Evolutionary conservation across 305 asterid genomes (phyloP).

Genomic region (Solanum hybrid): DNA sequence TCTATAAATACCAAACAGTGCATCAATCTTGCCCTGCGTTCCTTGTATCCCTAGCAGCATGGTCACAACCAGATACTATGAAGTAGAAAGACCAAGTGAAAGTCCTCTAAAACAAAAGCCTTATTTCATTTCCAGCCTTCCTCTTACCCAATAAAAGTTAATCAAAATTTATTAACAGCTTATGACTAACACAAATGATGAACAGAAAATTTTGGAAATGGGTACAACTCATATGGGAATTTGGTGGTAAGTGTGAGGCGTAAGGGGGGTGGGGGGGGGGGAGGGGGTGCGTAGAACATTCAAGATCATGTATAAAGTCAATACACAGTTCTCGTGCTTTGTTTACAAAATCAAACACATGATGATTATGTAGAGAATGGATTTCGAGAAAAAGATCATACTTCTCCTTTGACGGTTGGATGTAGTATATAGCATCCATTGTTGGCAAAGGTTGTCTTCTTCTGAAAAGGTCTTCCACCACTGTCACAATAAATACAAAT

Average conservation of each 20-base stretch:
- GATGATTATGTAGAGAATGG: background rate
- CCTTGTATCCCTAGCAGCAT: background rate
- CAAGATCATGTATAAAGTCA: background rate
- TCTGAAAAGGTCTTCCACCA: conserved; percentile 97
- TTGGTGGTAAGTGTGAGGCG: background rate
- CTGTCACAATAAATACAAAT: conserved; percentile 25
- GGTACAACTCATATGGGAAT: background rate
- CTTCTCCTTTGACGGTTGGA: conserved; percentile 96
- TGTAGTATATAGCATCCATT: conserved; percentile 88
- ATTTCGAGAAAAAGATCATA: conserved; percentile 24
- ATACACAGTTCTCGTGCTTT: background rate
- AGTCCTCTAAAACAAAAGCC: background rate
- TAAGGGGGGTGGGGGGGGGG: background rate
- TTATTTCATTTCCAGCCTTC: background rate
- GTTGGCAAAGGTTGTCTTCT: conserved; percentile 93
- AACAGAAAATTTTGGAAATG: background rate
- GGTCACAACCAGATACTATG: background rate
- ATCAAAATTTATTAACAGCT: background rate
- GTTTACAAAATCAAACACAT: conserved; percentile 7
- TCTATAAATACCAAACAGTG: background rate
- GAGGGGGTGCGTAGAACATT: background rate
- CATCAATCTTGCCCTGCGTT: background rate
- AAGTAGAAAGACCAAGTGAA: background rate
- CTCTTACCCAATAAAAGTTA: background rate
- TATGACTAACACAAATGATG: background rate